Evolutionary conservation across 495 filamentous ascomycete genomes (phyloP).

Genomic region (Hypomontagnella monticulosa): DNA sequence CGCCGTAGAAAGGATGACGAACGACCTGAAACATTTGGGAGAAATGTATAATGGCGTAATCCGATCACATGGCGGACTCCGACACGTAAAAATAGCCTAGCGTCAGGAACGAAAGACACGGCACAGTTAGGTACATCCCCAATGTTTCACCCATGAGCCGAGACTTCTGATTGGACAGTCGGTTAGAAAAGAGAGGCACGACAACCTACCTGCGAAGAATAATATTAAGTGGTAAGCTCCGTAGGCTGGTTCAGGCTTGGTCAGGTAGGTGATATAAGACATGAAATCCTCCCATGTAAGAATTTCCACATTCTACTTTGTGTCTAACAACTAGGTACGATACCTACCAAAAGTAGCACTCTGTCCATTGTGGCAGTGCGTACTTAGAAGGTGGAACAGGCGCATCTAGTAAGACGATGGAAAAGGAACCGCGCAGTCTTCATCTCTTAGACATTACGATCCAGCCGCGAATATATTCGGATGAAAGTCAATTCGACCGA

Average conservation of each 20-base stretch:
- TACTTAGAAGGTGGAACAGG: no score
- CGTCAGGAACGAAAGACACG: constrained; percentile 19
- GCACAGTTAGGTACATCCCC: constrained; percentile 4
- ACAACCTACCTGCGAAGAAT: background rate
- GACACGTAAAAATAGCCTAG: constrained; percentile 21
- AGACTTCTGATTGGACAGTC: constrained; percentile 8
- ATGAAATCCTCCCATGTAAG: background rate
- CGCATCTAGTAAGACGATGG: no score
- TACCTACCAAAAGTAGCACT: constrained; percentile 1
- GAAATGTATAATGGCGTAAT: constrained; percentile 18
- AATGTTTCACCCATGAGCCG: constrained; percentile 3
- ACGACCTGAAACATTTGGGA: constrained; percentile 1
- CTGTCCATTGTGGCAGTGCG: background rate
- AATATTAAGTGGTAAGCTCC: constrained; percentile 5
- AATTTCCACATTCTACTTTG: background rate
- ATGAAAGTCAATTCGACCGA: no score
- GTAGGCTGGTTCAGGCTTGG: constrained; percentile 1
- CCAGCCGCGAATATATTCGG: no score
- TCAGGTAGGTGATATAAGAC: constrained; percentile 1
- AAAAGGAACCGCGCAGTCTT: no score
- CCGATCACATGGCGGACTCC: constrained; percentile 19
- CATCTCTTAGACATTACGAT: no score
- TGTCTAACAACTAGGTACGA: background rate
- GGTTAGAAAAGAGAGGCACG: background rate
- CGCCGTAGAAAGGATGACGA: constrained; percentile 10